Percentiles rank a stretch among this genome's conserved stretches.
phyloP scores from a whole-genome alignment of 495 filamentous ascomycete species.

The Rusavskia elegans region DNA sequence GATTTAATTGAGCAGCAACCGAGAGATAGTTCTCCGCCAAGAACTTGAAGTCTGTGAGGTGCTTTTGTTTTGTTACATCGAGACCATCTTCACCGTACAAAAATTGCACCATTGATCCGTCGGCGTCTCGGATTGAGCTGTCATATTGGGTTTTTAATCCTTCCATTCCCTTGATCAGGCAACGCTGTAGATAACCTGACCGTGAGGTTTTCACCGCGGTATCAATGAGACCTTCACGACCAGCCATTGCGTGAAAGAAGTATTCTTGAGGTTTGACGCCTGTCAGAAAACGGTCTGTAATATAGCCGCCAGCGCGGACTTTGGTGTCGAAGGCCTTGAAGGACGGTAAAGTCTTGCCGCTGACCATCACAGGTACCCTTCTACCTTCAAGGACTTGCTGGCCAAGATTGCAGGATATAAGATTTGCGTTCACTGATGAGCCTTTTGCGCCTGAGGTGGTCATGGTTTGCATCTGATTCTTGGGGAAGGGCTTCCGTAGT shows the following conservation, averaged over 20 bases:
- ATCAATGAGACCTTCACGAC: slow-evolving; percentile 96
- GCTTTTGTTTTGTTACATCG: slow-evolving; percentile 86
- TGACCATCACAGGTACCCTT: slow-evolving; percentile 93
- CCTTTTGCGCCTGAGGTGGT: slow-evolving; percentile 95
- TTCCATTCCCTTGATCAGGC: slow-evolving; percentile 98
- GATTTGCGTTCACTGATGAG: slow-evolving; percentile 78
- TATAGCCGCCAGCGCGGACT: slow-evolving; percentile 83
- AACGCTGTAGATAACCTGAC: slow-evolving; percentile 93
- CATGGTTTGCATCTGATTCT: slow-evolving; percentile 99
- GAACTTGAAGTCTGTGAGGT: slow-evolving; percentile 83
- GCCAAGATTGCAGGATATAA: slow-evolving; percentile 94
- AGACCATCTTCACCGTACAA: slow-evolving; percentile 93
- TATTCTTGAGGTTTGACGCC: slow-evolving; percentile 95
- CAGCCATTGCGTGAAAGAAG: slow-evolving; percentile 99
- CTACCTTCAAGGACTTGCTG: slow-evolving; percentile 94
- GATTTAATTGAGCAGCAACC: slow-evolving; percentile 36
- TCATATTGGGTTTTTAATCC: slow-evolving; percentile 86
- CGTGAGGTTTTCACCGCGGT: slow-evolving; percentile 97
- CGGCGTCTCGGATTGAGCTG: slow-evolving; percentile 79
- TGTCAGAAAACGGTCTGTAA: slow-evolving; percentile 93
- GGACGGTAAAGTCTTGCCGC: slow-evolving; percentile 88
- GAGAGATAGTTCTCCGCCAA: slow-evolving; percentile 59
- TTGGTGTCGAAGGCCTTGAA: slow-evolving; percentile 85
- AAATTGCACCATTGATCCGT: slow-evolving; percentile 88
- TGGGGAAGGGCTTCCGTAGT: slow-evolving; percentile 81